Base-by-base conservation (phyloP, 345 rosid species). In the Alliaria petiolata region DNA sequence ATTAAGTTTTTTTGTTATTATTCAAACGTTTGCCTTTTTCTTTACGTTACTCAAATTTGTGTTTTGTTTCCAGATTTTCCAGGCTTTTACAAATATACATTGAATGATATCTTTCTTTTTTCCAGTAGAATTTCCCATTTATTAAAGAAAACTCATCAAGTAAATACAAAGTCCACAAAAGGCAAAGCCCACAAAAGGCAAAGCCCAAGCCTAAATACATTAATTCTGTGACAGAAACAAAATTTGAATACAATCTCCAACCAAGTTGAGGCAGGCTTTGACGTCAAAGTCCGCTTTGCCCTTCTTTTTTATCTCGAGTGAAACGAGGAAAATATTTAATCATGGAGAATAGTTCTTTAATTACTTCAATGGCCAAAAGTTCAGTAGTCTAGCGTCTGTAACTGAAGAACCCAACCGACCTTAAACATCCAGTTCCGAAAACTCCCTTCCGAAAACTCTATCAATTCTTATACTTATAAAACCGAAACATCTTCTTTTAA, bases 201-300 rank as follows among this genome's bases (percentile, higher is more conserved):
- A 54, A 52, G 6, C 35, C 17, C 3, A 53, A 14, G 34, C 72
- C 7, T n/a, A 39, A 38, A 39, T n/a, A 55, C n/a, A 42, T 22
- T n/a, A n/a, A 8, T 8, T 68, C 3, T 9, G 26, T 69, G 65
- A 34, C 26, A n/a, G 8, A 45, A 57, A 68, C 15, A 13, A 33
- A 45, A 44, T 34, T 56, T 68, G 55, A 44, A 68, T 33, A 44
- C 45, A 22, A 31, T n/a, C 46, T 68, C 64, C 45, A 58, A 12
- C 56, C 31, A 69, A 59, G 8, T 58, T 59, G 58, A 35, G 46
- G 56, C 55, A 57, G 61, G 35, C n/a, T 55, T 68, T 54, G 54
- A 17, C 22, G 31, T 43, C 7, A 8, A 17, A 42, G 11, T 16
- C 47, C 30, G 17, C 28, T 13, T 40, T 34, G 30, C 2, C n/a